Evolutionary conservation across 768 basidiomycete genomes (phyloP).

Genomic region (Xerocomus brunneocitrinus): DNA sequence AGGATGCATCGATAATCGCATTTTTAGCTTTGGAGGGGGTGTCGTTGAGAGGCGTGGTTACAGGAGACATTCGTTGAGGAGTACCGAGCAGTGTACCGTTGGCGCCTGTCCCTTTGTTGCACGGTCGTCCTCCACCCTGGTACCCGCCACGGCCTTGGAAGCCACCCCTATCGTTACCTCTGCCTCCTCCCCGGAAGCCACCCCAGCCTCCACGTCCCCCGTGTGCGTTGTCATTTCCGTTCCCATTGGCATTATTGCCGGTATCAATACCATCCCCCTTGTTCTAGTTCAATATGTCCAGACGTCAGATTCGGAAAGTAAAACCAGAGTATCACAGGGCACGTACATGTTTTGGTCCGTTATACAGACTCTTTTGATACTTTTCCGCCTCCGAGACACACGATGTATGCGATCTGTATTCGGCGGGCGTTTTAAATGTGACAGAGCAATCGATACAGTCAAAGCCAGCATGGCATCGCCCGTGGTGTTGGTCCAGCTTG

Average conservation of each 20-base stretch:
- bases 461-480: conserved; percentile 59
- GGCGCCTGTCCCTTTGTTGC: conserved; percentile 48
- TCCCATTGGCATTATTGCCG: conserved; percentile 7
- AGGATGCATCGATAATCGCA: not conserved
- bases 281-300: conserved; percentile 1
- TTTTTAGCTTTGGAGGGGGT: not conserved
- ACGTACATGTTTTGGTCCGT: conserved; percentile 57
- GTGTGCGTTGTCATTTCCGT: conserved; percentile 18
- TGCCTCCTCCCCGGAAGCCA: conserved; percentile 21
- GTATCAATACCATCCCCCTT: not conserved
- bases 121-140: conserved; percentile 25
- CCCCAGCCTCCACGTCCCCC: conserved; percentile 6
- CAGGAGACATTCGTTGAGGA: conserved; percentile 47
- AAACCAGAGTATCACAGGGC: not conserved
- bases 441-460: conserved; percentile 89
- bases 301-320: not conserved
- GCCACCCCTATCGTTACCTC: conserved; percentile 35
- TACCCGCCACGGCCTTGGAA: conserved; percentile 21
- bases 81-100: conserved; percentile 71
- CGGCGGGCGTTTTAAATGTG: conserved; percentile 68
- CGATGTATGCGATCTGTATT: conserved; percentile 78
- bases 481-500: conserved; percentile 76
- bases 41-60: conserved; percentile 23
- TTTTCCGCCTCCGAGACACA: conserved; percentile 93
- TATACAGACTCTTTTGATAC: conserved; percentile 84